A percentile compares a stretch with the other conserved stretches of the same genome.
These are phyloP conservation scores for Jatropha multifida DNA, from an alignment of 441 rosid genomes.

Conservation along the genomic window DNA sequence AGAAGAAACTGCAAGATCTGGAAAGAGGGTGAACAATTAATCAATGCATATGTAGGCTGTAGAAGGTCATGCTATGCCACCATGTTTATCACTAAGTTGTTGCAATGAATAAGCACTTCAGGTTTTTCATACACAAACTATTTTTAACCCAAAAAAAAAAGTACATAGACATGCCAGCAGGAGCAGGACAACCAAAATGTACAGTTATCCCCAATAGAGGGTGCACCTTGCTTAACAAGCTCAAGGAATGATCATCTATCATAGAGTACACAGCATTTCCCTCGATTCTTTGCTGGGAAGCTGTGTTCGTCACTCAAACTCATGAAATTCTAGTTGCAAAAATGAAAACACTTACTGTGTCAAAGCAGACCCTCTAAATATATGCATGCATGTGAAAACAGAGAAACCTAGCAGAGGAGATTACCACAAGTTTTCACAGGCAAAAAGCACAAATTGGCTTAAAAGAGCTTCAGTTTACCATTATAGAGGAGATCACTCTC, in stretches of 20 bases:
- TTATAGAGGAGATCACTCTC: slow-evolving; percentile 39
- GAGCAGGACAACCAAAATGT: background rate
- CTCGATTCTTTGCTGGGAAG: background rate
- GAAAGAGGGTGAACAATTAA: background rate
- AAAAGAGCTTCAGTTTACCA: slow-evolving; percentile 46
- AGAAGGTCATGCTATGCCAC: background rate
- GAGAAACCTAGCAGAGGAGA: background rate
- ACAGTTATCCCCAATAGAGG: background rate
- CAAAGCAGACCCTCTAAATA: background rate
- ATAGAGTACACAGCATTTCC: background rate
- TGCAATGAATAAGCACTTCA: background rate
- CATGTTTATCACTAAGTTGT: background rate
- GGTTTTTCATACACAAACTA: background rate
- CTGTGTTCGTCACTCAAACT: background rate
- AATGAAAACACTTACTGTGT: background rate
- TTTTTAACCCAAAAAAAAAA: background rate
- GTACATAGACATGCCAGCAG: background rate
- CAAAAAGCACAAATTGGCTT: slow-evolving; percentile 13
- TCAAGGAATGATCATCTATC: background rate
- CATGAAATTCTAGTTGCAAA: background rate
- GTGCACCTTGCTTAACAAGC: background rate
- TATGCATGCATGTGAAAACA: background rate
- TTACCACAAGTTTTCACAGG: slow-evolving; percentile 12
- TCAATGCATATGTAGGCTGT: background rate
- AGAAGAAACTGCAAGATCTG: background rate